phyloP scores from a whole-genome alignment of 2,329 filamentous ascomycete species.

The Mariannaea elegans region DNA sequence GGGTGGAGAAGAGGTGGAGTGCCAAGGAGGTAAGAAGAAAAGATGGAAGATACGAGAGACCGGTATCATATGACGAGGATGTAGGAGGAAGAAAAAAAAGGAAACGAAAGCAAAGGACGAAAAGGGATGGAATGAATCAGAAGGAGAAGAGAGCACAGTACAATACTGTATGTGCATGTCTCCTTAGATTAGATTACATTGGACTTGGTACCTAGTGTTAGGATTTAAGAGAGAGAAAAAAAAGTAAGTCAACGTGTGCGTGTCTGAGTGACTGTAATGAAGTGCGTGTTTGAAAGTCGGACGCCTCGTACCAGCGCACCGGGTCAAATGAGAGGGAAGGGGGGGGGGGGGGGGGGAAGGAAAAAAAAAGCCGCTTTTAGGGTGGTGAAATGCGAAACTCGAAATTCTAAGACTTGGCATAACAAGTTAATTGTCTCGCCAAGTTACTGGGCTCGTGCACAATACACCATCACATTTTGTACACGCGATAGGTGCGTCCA shows the following conservation, averaged over 20 bases:
- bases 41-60: slow-evolving; percentile 22
- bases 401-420: slow-evolving; percentile 10
- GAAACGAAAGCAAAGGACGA: slow-evolving; percentile 13
- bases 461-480: too few species aligned
- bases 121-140: slow-evolving; percentile 14
- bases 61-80: not conserved
- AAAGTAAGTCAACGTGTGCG: slow-evolving; percentile 8
- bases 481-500: slow-evolving; percentile 4
- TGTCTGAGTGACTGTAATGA: slow-evolving; percentile 12
- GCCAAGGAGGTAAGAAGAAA: slow-evolving; percentile 28
- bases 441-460: too few species aligned
- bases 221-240: slow-evolving; percentile 10
- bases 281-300: slow-evolving; percentile 7
- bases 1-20: slow-evolving; percentile 15
- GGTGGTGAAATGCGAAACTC: slow-evolving; percentile 2
- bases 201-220: not conserved
- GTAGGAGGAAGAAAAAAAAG: slow-evolving; percentile 3
- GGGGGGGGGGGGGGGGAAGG: not conserved
- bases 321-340: slow-evolving; percentile 16
- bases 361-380: not conserved
- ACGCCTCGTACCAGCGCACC: slow-evolving; percentile 10
- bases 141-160: too few species aligned
- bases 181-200: not conserved
- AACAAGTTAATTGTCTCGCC: not conserved
- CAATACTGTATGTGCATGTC: too few species aligned